Percentiles rank a stretch among this genome's conserved stretches.
Evolutionary conservation across 176 grass and related monocot genomes (phyloP).

Genomic region (Ensete glaucum): DNA sequence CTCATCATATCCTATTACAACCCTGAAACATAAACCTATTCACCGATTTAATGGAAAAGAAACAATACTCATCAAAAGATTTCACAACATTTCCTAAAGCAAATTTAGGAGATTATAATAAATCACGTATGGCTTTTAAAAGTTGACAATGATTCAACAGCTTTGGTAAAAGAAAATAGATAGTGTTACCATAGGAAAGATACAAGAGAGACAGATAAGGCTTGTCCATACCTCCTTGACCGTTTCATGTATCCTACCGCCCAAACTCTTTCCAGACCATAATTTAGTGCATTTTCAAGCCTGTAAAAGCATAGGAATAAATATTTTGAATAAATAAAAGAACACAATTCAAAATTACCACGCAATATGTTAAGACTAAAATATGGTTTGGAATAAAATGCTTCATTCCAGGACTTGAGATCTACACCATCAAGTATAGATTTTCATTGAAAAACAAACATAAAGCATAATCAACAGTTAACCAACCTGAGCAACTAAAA

Average conservation of each 20-base stretch:
- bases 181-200: not conserved
- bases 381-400: no score
- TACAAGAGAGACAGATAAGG: not conserved
- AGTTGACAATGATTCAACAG: not conserved
- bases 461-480: not conserved
- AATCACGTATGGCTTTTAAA: not conserved
- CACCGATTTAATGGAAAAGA: not conserved
- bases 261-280: constrained; percentile 77
- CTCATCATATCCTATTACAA: constrained; percentile 70
- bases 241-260: constrained; percentile 63
- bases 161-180: not conserved
- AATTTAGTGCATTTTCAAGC: constrained; percentile 66
- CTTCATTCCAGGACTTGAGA: no score
- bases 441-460: not conserved
- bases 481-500: not conserved
- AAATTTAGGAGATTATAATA: not conserved
- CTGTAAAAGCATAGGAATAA: constrained; percentile 21
- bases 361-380: not conserved
- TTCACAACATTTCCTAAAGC: not conserved
- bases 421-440: not conserved
- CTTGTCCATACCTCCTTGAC: constrained; percentile 42
- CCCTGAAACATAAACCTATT: constrained; percentile 1
- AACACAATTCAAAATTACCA: not conserved
- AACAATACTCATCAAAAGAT: not conserved
- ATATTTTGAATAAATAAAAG: not conserved